Evolutionary conservation across 2,329 filamentous ascomycete genomes (phyloP).

Genomic region (Fusarium buxicola): DNA sequence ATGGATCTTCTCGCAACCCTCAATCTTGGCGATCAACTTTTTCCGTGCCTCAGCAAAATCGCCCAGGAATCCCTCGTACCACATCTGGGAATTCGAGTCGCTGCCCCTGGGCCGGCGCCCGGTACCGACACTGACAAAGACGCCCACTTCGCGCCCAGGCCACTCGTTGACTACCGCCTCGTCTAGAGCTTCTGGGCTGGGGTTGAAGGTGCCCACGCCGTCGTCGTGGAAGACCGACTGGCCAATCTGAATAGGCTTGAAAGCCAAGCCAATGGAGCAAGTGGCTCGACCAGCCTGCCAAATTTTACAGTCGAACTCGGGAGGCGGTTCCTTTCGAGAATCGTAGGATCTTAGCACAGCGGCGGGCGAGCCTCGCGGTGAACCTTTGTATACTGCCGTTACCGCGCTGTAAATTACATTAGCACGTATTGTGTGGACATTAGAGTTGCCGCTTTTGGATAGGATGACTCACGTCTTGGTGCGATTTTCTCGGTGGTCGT

Average conservation of each 20-base stretch:
- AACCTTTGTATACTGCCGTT: conserved; percentile 90
- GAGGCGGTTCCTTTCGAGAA: conserved; percentile 88
- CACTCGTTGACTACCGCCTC: conserved; percentile 94
- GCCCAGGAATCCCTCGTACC: conserved; percentile 95
- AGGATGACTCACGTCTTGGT: conserved; percentile 83
- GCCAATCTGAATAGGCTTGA: conserved; percentile 94
- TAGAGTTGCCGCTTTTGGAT: background rate
- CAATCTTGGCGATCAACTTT: conserved; percentile 89
- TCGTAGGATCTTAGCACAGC: conserved; percentile 92
- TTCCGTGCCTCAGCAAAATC: conserved; percentile 92
- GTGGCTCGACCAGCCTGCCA: conserved; percentile 99
- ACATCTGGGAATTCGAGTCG: conserved; percentile 79
- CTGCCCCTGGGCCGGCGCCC: conserved; percentile 78
- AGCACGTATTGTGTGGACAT: conserved; percentile 5
- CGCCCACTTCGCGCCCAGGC: conserved; percentile 91
- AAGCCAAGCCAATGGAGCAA: conserved; percentile 88
- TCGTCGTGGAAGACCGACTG: conserved; percentile 96
- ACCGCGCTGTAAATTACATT: conserved; percentile 72
- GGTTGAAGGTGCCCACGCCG: conserved; percentile 91
- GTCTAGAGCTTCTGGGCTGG: conserved; percentile 84
- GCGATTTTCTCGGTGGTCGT: conserved; percentile 85
- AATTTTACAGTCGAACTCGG: conserved; percentile 93
- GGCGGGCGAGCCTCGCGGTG: conserved; percentile 73
- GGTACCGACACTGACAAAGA: conserved; percentile 94
- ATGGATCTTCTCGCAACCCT: conserved; percentile 93